Conservation (phyloP, 2,329 filamentous ascomycete species). For the Calcarisporium arbuscula region DNA sequence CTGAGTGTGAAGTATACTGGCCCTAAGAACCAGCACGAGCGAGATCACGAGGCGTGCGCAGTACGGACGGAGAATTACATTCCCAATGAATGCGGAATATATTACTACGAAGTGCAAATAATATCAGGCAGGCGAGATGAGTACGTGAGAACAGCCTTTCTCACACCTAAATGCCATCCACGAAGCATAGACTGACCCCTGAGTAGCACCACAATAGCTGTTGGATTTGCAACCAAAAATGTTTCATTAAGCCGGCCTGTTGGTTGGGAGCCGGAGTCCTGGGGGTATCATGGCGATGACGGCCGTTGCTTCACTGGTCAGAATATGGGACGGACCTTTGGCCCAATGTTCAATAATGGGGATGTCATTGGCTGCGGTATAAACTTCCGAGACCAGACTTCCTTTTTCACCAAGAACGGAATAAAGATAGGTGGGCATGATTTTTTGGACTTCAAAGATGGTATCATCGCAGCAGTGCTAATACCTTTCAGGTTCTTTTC, state of each 20-base stretch:
- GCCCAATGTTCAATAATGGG: slow-evolving; percentile 45
- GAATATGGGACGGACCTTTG: slow-evolving; percentile 51
- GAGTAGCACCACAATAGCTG: slow-evolving; percentile 53
- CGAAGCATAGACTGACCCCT: no score
- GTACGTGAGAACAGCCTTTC: slow-evolving; percentile 31
- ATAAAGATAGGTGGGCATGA: slow-evolving; percentile 41
- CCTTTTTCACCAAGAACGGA: slow-evolving; percentile 67
- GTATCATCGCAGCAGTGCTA: not conserved
- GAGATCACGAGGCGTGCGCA: slow-evolving; percentile 70
- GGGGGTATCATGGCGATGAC: slow-evolving; percentile 65
- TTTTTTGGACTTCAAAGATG: no score
- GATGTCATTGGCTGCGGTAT: slow-evolving; percentile 61
- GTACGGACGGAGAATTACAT: slow-evolving; percentile 81
- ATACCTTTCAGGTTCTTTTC: slow-evolving; percentile 55
- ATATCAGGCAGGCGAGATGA: slow-evolving; percentile 46
- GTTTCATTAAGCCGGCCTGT: slow-evolving; percentile 50
- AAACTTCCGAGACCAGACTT: slow-evolving; percentile 56
- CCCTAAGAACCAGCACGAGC: slow-evolving; percentile 39
- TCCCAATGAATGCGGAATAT: slow-evolving; percentile 84
- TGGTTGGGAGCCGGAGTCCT: slow-evolving; percentile 63
- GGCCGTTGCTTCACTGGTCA: slow-evolving; percentile 54
- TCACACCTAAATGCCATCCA: not conserved
- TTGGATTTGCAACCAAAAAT: slow-evolving; percentile 53
- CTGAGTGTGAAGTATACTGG: slow-evolving; percentile 60
- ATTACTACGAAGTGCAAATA: slow-evolving; percentile 76